These are phyloP conservation scores for Tephrocybe rancida DNA, from an alignment of 768 basidiomycete species.

Conservation along the genomic window DNA sequence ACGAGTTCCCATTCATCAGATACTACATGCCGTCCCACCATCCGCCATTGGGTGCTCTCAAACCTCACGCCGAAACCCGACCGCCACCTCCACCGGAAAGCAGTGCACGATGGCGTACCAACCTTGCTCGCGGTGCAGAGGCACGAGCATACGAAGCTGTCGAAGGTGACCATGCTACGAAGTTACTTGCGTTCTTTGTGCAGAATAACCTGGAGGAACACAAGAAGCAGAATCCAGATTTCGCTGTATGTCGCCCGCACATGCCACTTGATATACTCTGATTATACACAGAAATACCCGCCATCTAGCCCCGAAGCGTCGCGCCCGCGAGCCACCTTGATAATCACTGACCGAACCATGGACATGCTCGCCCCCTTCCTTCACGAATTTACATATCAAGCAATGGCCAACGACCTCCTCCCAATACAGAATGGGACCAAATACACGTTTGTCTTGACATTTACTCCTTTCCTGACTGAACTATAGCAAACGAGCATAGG, in stretches of 20 bases:
- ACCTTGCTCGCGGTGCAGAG: slow-evolving; percentile 72
- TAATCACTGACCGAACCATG: slow-evolving; percentile 97
- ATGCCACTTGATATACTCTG: background rate
- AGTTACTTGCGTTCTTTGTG: slow-evolving; percentile 83
- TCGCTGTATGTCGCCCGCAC: slow-evolving; percentile 62
- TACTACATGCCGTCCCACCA: slow-evolving; percentile 89
- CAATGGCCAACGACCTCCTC: slow-evolving; percentile 95
- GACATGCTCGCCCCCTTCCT: slow-evolving; percentile 88
- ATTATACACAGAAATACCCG: slow-evolving; percentile 45
- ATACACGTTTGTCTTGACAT: slow-evolving; percentile 68
- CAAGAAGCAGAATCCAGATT: slow-evolving; percentile 83
- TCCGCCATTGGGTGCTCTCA: slow-evolving; percentile 82
- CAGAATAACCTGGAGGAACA: slow-evolving; percentile 86
- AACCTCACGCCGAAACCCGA: slow-evolving; percentile 63
- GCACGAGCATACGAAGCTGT: slow-evolving; percentile 70
- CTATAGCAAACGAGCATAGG: slow-evolving; percentile 37
- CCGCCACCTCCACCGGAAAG: slow-evolving; percentile 67
- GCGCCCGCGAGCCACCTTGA: slow-evolving; percentile 76
- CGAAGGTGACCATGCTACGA: slow-evolving; percentile 77
- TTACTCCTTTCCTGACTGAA: background rate
- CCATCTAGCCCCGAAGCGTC: slow-evolving; percentile 40
- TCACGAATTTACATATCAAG: slow-evolving; percentile 99
- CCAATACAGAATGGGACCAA: slow-evolving; percentile 84
- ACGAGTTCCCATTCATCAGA: slow-evolving; percentile 91
- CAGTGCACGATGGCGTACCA: slow-evolving; percentile 77